Base-by-base conservation (phyloP, 2,329 filamentous ascomycete species). In the Cladosporium sp. region DNA sequence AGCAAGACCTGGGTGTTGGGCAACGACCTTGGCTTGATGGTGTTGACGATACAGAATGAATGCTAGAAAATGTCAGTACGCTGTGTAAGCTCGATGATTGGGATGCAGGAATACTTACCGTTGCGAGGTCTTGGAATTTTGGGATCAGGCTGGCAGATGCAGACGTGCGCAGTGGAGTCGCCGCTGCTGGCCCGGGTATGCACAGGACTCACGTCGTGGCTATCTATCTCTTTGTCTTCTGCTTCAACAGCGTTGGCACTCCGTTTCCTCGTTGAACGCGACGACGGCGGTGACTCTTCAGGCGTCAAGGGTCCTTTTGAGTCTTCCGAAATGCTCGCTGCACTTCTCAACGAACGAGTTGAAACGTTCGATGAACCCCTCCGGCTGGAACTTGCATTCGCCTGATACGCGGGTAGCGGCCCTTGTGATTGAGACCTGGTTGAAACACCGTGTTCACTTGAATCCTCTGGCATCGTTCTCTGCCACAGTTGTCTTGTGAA, bases 41-140 rank as follows among this genome's bases (percentile, higher is more conserved):
- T 95, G 89, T 72, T 97, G 92, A 37, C 94, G 91, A 77, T 96
- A 99, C 66, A 99, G 81, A 64, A 99, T 99, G 77, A 99, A 99
- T 51, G 93, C 94, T 99, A 73, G 71, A 71, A 69, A 9, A 64
- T 13, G 63, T 68, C 62, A 69, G 70, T 64, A 62, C 65, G 61
- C 2, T 34, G 17, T 10, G 42, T 15, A 28, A 5, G 7, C 4
- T 45, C 15, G 15, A 25, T 15, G 7, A 9, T 3, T 9, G 28
- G 28, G 28, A 32, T 5, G 3, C 3, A n/a, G 4, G 13, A n/a
- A 28, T 22, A 78, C 84, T 74, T 74, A 88, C 86, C 84, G 77
- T 89, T 89, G 73, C 86, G 81, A 64, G 86, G 86, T 65, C 86
- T 77, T 58, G 86, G 86, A 60, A 89, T 87, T 71, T 88, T 89